These are phyloP conservation scores for Tardiomyces blankii DNA, from an alignment of 1,139 yeast genomes.

Conservation along the genomic window DNA sequence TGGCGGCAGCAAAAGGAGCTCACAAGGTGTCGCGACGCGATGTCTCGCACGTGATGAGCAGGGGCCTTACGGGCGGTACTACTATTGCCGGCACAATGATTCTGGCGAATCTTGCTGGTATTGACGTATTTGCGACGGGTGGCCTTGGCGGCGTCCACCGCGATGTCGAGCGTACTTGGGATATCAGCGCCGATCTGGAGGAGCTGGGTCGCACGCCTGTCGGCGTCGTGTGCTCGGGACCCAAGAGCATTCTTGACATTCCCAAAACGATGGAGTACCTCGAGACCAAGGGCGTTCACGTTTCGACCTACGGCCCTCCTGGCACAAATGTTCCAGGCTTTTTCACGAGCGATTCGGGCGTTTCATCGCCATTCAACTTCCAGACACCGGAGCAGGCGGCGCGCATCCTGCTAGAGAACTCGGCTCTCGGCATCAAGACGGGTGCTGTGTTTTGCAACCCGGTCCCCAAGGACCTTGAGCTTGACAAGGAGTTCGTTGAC, in stretches of 20 bases:
- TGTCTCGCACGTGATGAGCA: constrained; percentile 62
- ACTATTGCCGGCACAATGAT: constrained; percentile 89
- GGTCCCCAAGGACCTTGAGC: constrained; percentile 56
- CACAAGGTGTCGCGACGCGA: constrained; percentile 74
- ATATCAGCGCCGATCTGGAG: constrained; percentile 77
- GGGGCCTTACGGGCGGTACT: constrained; percentile 62
- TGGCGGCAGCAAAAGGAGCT: constrained; percentile 32
- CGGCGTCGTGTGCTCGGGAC: constrained; percentile 86
- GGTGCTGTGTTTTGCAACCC: constrained; percentile 79
- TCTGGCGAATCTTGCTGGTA: constrained; percentile 62
- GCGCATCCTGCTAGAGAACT: constrained; percentile 40
- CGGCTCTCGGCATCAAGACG: constrained; percentile 40
- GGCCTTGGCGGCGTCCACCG: constrained; percentile 91
- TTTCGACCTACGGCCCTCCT: constrained; percentile 34
- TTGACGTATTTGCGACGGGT: constrained; percentile 83
- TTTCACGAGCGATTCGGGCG: constrained; percentile 67
- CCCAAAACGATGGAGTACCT: constrained; percentile 73
- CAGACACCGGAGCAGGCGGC: constrained; percentile 49
- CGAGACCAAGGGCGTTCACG: constrained; percentile 74
- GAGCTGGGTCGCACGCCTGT: constrained; percentile 78
- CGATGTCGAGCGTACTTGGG: constrained; percentile 66
- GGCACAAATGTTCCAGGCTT: constrained; percentile 74
- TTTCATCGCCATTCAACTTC: constrained; percentile 57
- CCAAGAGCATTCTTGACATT: constrained; percentile 76
- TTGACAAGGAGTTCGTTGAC: constrained; percentile 43